Conservation (phyloP, 1,284 basidiomycete genomes). For the Boletus nobilissimus region DNA sequence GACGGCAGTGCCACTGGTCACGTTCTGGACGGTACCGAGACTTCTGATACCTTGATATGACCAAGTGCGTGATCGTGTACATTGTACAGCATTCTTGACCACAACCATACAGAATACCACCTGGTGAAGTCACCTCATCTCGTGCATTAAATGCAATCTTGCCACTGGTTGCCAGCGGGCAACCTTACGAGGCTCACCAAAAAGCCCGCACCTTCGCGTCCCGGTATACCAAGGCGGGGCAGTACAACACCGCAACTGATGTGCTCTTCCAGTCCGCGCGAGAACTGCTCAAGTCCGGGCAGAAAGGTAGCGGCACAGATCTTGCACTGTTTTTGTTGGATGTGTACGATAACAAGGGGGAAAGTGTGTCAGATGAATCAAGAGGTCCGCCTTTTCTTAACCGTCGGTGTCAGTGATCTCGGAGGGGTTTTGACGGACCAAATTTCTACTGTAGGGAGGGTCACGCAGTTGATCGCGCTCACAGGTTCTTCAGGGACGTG, state of each 20-base stretch:
- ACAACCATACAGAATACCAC: slow-evolving; percentile 39
- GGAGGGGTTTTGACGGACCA: slow-evolving; percentile 13
- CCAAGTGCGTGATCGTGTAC: background rate
- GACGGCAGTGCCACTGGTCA: slow-evolving; percentile 25
- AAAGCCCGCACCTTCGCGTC: slow-evolving; percentile 94
- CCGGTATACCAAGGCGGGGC: slow-evolving; percentile 80
- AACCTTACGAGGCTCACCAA: slow-evolving; percentile 92
- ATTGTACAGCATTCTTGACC: slow-evolving; percentile 1
- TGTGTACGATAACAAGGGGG: slow-evolving; percentile 79
- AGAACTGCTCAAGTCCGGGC: slow-evolving; percentile 86
- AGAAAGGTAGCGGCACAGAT: slow-evolving; percentile 90
- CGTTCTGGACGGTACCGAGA: slow-evolving; percentile 11
- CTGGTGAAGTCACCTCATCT: slow-evolving; percentile 57
- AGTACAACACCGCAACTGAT: slow-evolving; percentile 86
- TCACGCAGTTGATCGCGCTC: slow-evolving; percentile 86
- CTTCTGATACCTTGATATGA: slow-evolving; percentile 37
- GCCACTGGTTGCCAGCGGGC: slow-evolving; percentile 73
- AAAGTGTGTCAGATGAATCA: slow-evolving; percentile 75
- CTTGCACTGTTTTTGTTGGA: slow-evolving; percentile 81
- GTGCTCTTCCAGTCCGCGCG: slow-evolving; percentile 88
- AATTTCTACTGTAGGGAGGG: slow-evolving; percentile 65
- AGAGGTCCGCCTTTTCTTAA: slow-evolving; percentile 59
- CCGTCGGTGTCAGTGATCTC: background rate
- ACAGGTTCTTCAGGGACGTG: slow-evolving; percentile 78
- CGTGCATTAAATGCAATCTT: slow-evolving; percentile 80